phyloP scores from a whole-genome alignment of 306 rosid genomes.

The Quercus aquifolioides region DNA sequence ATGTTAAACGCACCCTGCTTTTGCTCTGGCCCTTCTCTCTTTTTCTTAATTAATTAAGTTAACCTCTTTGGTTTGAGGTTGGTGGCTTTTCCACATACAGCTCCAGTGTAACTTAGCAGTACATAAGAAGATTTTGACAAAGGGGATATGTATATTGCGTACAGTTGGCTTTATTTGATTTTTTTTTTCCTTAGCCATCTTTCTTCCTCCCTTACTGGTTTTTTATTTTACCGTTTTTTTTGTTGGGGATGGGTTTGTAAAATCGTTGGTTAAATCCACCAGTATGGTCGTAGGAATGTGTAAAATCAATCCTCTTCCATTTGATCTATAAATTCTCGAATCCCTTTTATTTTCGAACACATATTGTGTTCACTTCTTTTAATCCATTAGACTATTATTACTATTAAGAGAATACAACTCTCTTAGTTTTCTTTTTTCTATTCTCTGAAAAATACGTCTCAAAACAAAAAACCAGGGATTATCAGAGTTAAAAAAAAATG shows the following conservation, averaged over 20 bases:
- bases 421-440: too few species aligned
- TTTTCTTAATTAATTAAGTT: slow-evolving; percentile 8
- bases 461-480: too few species aligned
- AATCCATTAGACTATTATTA: too few species aligned
- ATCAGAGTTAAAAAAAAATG: too few species aligned
- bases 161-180: slow-evolving; percentile 22
- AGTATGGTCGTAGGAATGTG: not conserved
- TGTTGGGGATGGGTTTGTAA: slow-evolving; percentile 1
- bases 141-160: slow-evolving; percentile 32
- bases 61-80: slow-evolving; percentile 23
- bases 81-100: slow-evolving; percentile 25
- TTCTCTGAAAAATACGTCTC: too few species aligned
- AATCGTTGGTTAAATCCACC: not conserved
- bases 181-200: not conserved
- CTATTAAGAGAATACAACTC: too few species aligned
- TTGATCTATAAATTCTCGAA: not conserved
- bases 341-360: not conserved
- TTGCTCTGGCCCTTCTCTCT: not conserved
- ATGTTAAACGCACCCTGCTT: slow-evolving; percentile 8
- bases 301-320: not conserved
- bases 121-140: slow-evolving; percentile 41
- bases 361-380: too few species aligned
- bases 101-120: slow-evolving; percentile 36
- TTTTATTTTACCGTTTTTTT: not conserved
- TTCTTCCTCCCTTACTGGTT: not conserved